Base-by-base conservation (phyloP, 2,329 filamentous ascomycete genomes). In the Penicillium sp. region DNA sequence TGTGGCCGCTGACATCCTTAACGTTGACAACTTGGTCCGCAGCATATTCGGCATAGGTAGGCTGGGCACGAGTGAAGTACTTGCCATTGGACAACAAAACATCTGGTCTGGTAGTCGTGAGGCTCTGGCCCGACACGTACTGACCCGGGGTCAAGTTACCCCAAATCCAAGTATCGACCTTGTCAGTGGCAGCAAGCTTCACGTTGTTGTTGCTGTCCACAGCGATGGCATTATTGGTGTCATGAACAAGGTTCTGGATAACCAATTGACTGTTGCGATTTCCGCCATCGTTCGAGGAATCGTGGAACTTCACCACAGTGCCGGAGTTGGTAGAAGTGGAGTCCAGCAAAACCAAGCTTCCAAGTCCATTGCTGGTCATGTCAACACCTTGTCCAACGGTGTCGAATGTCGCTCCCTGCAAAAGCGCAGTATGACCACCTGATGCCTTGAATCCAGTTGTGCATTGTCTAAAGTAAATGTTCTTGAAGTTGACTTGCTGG, bases 391-490 rank as follows among this genome's bases (percentile, higher is more conserved):
- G 44, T n/a, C 52, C 56, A 31, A 49, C 60, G 5, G 55, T 63
- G 18, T 65, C 60, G 21, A 69, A 69, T 7, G 46, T 59, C 18
- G 55, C 63, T 6, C 57, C 56, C 18, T 63, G 58, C 14, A 63
- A 51, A 24, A 65, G 52, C 13, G 56, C 55, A 13, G 57, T 62
- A 6, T 50, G 56, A 8, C 63, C 65, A 14, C 60, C 63, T 1
- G 59, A 75, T 1, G 74, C 75, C 47, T 48, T 18, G 43, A 87
- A 76, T 0, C 74, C 68, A 2, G 77, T 79, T 2, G 79, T 81
- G 64, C 86, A 88, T 62, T 86, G 86, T 54, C 77, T 82, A 72
- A 86, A 88, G 63, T 75, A 81, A 34, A 77, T 68, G 1, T 74
- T 69, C 67, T 84, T 84, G 55, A 72, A 68, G 8, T 69, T 67